phyloP scores from a whole-genome alignment of 208 protist genomes.

The Acanthamoeba healyi region DNA sequence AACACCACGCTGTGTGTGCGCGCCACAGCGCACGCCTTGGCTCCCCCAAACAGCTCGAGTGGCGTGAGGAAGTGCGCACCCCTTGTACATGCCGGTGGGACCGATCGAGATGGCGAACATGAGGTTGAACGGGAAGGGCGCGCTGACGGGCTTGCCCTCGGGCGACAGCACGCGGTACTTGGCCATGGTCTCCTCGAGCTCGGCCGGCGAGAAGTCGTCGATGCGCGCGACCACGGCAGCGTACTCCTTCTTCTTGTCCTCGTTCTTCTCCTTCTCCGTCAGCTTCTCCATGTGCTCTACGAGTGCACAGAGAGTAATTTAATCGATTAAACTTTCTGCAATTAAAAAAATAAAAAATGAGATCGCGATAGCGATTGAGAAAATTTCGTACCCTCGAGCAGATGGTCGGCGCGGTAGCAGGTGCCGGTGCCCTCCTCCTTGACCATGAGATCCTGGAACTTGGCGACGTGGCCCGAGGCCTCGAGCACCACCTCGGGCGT shows the following conservation, averaged over 20 bases:
- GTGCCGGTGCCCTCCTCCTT: slow-evolving; percentile 95
- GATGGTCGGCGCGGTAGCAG: slow-evolving; percentile 98
- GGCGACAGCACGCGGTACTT: slow-evolving; percentile 94
- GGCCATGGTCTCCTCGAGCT: slow-evolving; percentile 91
- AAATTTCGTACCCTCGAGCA: slow-evolving; percentile 93
- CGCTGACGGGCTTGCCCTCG: slow-evolving; percentile 96
- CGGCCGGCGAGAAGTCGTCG: slow-evolving; percentile 92
- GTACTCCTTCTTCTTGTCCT: slow-evolving; percentile 75
- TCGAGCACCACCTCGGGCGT: slow-evolving; percentile 98
- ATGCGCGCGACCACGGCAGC: slow-evolving; percentile 87
- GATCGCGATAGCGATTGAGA: neutral
- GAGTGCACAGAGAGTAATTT: neutral
- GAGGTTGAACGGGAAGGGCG: slow-evolving; percentile 99
- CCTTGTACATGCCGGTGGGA: slow-evolving; percentile 95
- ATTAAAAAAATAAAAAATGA: neutral
- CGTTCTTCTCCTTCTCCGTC: slow-evolving; percentile 70
- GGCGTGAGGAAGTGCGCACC: too few species aligned
- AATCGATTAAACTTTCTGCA: neutral
- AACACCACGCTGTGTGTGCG: neutral
- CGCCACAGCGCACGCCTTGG: too few species aligned
- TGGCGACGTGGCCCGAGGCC: slow-evolving; percentile 97
- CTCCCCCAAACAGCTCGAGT: too few species aligned
- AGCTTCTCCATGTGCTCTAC: slow-evolving; percentile 83
- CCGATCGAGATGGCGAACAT: slow-evolving; percentile 99
- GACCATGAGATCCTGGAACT: slow-evolving; percentile 99